Percentiles rank a stretch among this genome's conserved stretches.
These are phyloP conservation scores for Phytophthora tentaculata DNA, from an alignment of 352 stramenopile genomes.

Conservation along the genomic window DNA sequence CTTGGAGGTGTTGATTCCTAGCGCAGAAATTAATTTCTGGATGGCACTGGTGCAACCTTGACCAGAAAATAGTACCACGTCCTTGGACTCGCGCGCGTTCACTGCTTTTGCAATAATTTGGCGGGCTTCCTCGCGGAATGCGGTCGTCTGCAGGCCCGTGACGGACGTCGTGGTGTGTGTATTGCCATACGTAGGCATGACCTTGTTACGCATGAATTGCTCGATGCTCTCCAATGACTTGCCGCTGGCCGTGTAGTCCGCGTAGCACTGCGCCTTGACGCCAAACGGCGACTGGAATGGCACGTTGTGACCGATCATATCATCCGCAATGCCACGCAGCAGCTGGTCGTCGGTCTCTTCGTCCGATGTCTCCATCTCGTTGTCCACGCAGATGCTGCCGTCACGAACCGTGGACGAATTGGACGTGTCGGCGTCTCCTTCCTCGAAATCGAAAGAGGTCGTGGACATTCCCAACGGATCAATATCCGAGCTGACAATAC, in stretches of 20 bases:
- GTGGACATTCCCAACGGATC: constrained; percentile 25
- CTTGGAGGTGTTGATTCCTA: constrained; percentile 55
- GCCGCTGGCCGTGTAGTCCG: constrained; percentile 94
- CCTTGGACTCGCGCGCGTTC: constrained; percentile 85
- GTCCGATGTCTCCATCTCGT: constrained; percentile 16
- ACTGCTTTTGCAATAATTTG: constrained; percentile 92
- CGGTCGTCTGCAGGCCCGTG: constrained; percentile 85
- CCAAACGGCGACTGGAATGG: constrained; percentile 77
- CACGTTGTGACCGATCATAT: constrained; percentile 55
- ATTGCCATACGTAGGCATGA: constrained; percentile 96
- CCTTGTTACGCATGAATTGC: constrained; percentile 85
- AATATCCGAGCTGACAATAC: constrained; percentile 22
- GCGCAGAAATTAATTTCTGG: constrained; percentile 76
- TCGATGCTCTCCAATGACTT: constrained; percentile 92
- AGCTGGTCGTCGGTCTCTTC: constrained; percentile 35
- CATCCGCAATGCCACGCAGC: constrained; percentile 40
- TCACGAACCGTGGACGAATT: constrained; percentile 23
- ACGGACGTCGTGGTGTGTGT: constrained; percentile 94
- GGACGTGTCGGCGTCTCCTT: constrained; percentile 14
- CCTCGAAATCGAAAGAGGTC: constrained; percentile 29
- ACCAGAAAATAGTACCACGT: constrained; percentile 96
- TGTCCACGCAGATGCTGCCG: constrained; percentile 30
- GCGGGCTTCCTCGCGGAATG: constrained; percentile 95
- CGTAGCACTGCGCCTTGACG: constrained; percentile 89
- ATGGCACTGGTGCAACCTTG: constrained; percentile 88